Evolutionary conservation across 2,329 filamentous ascomycete species (phyloP), one percentile per base, ranked within the genome.

Genomic region (Phoma sp.): DNA sequence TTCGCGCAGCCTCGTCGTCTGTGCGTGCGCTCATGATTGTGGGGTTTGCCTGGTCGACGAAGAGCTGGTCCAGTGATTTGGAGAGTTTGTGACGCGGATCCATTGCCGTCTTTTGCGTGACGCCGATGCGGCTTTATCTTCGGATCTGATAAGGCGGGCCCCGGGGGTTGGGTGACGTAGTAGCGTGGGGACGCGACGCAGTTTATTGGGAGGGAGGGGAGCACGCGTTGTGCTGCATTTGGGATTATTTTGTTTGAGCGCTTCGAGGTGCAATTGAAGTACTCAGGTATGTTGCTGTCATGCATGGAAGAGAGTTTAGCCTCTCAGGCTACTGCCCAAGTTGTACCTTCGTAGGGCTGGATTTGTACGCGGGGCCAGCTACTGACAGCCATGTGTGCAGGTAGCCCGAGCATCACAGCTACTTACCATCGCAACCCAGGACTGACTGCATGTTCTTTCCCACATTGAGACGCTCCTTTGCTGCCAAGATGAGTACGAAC

Each of bases 1-100:
- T 82, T 79, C 86, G 85, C 50, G 63, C 64, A 9, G 77, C 74
- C 68, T 78, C 77, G 37, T 64, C 58, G 54, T 78, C 77, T 40
- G 77, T 77, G 60, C 71, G 66, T 19, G 77, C 78, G 67, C 75
- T 79, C 79, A 81, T 81, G 48, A 57, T 44, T 19, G 52, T 29
- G 24, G 52, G 17, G 31, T 55, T 55, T 8, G 36, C 25, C 3
- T 29, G n/a, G 41, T 55, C 52, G 54, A 57, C 48, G 25, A 57
- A 52, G 19, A 52, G 58, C 22, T 62, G 67, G 51, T 70, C 65
- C 48, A 73, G 65, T 40, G 67, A 66, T 60, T 70, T 69, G 59
- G 65, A 67, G 41, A 74, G 68, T 68, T 69, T 67, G 62, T 73
- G 69, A 59, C 69, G 61, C 21, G 69, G 72, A 60, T 74, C 70